These are phyloP conservation scores for Pascua sp. DNA, from an alignment of 1,284 basidiomycete species.

Conservation along the genomic window DNA sequence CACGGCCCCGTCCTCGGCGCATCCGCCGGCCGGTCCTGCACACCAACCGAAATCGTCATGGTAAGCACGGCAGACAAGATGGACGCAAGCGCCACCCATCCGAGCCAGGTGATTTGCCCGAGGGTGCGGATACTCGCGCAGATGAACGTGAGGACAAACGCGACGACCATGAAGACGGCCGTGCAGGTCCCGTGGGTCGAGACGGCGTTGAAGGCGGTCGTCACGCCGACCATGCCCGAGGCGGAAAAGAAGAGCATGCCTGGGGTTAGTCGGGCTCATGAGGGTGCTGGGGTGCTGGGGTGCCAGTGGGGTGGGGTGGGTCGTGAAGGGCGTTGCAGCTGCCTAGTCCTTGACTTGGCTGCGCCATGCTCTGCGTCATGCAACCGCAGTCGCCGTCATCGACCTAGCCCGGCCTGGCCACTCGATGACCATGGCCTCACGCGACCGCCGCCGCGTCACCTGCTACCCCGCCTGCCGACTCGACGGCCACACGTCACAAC, in stretches of 20 bases:
- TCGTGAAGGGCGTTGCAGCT: too few species aligned
- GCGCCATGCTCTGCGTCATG: too few species aligned
- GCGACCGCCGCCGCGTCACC: too few species aligned
- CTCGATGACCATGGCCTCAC: too few species aligned
- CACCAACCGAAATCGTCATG: constrained; percentile 45
- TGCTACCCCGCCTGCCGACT: too few species aligned
- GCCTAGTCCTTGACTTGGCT: too few species aligned
- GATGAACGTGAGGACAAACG: constrained; percentile 29
- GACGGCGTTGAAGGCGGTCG: constrained; percentile 49
- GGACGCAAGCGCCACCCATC: constrained; percentile 38
- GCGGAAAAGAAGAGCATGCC: neutral
- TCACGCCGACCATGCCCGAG: constrained; percentile 29
- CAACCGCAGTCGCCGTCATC: too few species aligned
- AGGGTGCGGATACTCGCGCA: constrained; percentile 43
- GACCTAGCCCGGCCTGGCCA: too few species aligned
- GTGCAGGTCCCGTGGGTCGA: constrained; percentile 42
- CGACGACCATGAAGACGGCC: constrained; percentile 41
- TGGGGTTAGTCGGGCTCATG: neutral
- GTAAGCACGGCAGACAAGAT: constrained; percentile 42
- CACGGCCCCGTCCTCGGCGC: constrained; percentile 26
- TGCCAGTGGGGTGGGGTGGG: too few species aligned
- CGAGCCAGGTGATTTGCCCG: constrained; percentile 44
- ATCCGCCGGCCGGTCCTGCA: constrained; percentile 40
- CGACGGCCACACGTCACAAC: too few species aligned
- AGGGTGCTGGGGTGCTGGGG: too few species aligned